Evolutionary conservation across 1,284 basidiomycete genomes (phyloP).

Genomic region (Anthracocystis panici-leucophaei): DNA sequence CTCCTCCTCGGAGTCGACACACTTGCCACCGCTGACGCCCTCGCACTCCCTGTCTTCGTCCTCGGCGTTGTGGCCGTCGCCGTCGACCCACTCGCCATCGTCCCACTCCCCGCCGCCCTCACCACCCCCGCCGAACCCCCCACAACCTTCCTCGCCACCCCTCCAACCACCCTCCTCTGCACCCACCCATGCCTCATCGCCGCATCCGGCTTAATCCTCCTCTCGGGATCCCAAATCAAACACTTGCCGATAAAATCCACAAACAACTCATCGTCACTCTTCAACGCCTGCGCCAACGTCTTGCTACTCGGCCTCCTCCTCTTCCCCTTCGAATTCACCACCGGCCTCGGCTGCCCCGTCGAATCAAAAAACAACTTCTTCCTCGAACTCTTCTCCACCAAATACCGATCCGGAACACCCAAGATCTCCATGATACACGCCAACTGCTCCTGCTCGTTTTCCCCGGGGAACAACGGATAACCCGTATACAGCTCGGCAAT

Average conservation of each 20-base stretch:
- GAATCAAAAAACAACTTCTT: constrained; percentile 97
- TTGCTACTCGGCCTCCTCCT: constrained; percentile 90
- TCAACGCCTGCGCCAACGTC: constrained; percentile 86
- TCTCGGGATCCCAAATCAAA: constrained; percentile 96
- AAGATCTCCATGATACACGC: constrained; percentile 99
- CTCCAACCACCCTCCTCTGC: constrained; percentile 17
- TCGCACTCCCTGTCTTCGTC: constrained; percentile 13
- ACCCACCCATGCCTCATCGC: constrained; percentile 74
- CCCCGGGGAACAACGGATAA: constrained; percentile 98
- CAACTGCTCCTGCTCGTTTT: constrained; percentile 93
- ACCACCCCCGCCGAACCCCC: constrained; percentile 7
- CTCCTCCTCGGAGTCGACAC: constrained; percentile 33
- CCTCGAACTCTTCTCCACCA: constrained; percentile 91
- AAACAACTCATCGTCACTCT: constrained; percentile 82
- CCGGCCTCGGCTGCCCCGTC: constrained; percentile 88
- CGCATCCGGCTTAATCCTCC: constrained; percentile 90
- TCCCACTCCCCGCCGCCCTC: background rate
- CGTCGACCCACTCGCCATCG: background rate
- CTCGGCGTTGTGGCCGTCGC: constrained; percentile 9
- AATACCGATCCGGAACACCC: constrained; percentile 92
- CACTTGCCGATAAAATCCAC: constrained; percentile 88
- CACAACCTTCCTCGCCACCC: background rate
- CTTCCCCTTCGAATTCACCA: constrained; percentile 96
- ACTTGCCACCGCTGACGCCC: constrained; percentile 1
- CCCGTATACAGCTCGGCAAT: constrained; percentile 98